These are phyloP conservation scores for Suhomyces maxii DNA, from an alignment of 1,139 yeast genomes.

Conservation along the genomic window DNA sequence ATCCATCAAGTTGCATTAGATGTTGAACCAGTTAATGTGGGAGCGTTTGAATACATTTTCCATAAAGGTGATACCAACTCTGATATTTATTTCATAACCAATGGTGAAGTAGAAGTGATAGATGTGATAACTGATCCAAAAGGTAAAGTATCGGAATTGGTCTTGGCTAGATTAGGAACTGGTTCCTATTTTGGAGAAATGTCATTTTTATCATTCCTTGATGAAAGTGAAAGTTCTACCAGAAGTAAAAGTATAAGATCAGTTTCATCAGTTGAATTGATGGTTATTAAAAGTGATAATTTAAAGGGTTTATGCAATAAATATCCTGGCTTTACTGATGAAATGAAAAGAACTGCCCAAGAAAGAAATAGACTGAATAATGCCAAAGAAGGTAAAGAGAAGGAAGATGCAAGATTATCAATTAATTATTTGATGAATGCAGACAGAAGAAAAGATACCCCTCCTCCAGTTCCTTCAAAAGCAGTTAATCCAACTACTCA, in stretches of 20 bases:
- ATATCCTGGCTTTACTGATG: constrained; percentile 59
- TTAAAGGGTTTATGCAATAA: constrained; percentile 53
- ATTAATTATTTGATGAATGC: constrained; percentile 24
- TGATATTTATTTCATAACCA: constrained; percentile 64
- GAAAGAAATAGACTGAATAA: constrained; percentile 36
- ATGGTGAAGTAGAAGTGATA: constrained; percentile 71
- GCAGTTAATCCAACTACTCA: neutral
- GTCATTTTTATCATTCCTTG: constrained; percentile 59
- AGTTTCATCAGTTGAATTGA: constrained; percentile 56
- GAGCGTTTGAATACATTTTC: constrained; percentile 61
- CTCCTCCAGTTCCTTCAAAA: constrained; percentile 1
- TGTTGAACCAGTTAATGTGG: constrained; percentile 54
- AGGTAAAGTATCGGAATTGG: constrained; percentile 27
- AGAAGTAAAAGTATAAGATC: constrained; percentile 67
- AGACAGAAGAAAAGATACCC: constrained; percentile 3
- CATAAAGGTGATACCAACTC: constrained; percentile 59
- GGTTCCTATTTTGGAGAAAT: constrained; percentile 78
- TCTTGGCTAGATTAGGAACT: constrained; percentile 57
- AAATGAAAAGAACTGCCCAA: constrained; percentile 61
- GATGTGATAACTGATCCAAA: constrained; percentile 32
- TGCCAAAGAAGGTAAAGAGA: constrained; percentile 10
- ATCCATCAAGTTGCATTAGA: constrained; percentile 64
- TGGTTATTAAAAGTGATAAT: constrained; percentile 56
- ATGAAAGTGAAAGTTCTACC: constrained; percentile 25
- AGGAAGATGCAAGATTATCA: constrained; percentile 16